Percentiles rank a stretch among this genome's conserved stretches.
Evolutionary conservation across 192 early-diverging fungal genomes (phyloP).

Genomic region (Coemansia asiatica): DNA sequence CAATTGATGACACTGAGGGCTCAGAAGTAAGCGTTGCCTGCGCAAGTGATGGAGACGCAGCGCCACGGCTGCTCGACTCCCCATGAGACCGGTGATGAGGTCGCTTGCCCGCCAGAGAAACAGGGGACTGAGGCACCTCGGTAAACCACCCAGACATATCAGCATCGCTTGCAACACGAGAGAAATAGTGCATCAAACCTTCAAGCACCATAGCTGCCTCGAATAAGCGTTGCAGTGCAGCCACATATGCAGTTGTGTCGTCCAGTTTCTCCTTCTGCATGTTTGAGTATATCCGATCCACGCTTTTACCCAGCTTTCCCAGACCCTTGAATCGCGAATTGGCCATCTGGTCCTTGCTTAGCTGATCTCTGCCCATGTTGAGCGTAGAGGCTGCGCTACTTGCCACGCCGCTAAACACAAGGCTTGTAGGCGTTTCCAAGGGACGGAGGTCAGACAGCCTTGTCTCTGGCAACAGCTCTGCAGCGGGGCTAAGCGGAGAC

Average conservation of each 20-base stretch:
- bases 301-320: conserved; percentile 55
- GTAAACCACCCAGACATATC: conserved; percentile 53
- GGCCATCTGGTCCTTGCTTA: conserved; percentile 51
- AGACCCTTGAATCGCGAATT: conserved; percentile 51
- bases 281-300: conserved; percentile 54
- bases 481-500: conserved; percentile 45
- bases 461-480: conserved; percentile 14
- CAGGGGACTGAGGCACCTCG: conserved; percentile 44
- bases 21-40: conserved; percentile 37
- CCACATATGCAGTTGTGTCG: conserved; percentile 44
- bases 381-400: conserved; percentile 12
- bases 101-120: conserved; percentile 30
- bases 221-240: conserved; percentile 50
- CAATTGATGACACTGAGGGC: conserved; percentile 37
- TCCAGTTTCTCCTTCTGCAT: conserved; percentile 57
- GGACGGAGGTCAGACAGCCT: conserved; percentile 24
- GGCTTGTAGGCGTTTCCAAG: conserved; percentile 27
- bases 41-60: conserved; percentile 24
- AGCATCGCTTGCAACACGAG: conserved; percentile 48
- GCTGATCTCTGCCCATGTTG: conserved; percentile 31
- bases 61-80: conserved; percentile 16
- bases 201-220: conserved; percentile 46
- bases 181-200: conserved; percentile 42
- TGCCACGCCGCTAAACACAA: conserved; percentile 16
- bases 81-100: conserved; percentile 24